Evolutionary conservation across 371 early-diverging fungal species (phyloP).

Genomic region (Mucor sp.): DNA sequence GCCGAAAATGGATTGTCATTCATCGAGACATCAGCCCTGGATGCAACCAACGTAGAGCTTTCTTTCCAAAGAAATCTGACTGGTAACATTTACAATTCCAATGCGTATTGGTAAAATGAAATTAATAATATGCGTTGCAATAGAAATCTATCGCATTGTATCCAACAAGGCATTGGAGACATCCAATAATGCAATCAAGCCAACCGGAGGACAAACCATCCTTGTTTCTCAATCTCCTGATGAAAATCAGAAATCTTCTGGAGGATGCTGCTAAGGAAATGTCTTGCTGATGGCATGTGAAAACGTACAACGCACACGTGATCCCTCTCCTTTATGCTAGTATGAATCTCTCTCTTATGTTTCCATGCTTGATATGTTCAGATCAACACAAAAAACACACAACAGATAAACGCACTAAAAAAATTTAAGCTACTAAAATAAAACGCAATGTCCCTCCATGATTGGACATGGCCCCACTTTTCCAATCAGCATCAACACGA

Average conservation of each 20-base stretch:
- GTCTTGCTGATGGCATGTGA: background rate
- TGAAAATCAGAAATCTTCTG: slow-evolving; percentile 60
- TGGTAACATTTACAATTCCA: slow-evolving; percentile 12
- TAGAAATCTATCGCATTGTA: slow-evolving; percentile 90
- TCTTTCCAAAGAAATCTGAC: slow-evolving; percentile 29
- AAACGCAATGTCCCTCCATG: background rate
- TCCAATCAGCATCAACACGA: slow-evolving; percentile 20
- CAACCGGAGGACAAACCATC: slow-evolving; percentile 78
- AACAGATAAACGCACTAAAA: background rate
- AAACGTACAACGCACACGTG: background rate
- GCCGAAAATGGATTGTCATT: slow-evolving; percentile 85
- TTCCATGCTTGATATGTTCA: too few species aligned
- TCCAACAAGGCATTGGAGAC: slow-evolving; percentile 91
- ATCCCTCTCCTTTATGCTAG: background rate
- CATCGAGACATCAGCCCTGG: slow-evolving; percentile 93
- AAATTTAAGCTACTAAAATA: background rate
- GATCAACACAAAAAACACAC: background rate
- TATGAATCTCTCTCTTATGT: too few species aligned
- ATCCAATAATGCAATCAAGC: slow-evolving; percentile 68
- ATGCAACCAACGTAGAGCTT: slow-evolving; percentile 85
- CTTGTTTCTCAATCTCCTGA: slow-evolving; percentile 68
- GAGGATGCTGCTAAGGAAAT: slow-evolving; percentile 74
- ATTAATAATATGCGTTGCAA: background rate
- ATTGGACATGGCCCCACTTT: slow-evolving; percentile 5
- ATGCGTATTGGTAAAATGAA: background rate